These are phyloP conservation scores for Lepidium africanum DNA, from an alignment of 345 rosid species.

Conservation along the genomic window DNA sequence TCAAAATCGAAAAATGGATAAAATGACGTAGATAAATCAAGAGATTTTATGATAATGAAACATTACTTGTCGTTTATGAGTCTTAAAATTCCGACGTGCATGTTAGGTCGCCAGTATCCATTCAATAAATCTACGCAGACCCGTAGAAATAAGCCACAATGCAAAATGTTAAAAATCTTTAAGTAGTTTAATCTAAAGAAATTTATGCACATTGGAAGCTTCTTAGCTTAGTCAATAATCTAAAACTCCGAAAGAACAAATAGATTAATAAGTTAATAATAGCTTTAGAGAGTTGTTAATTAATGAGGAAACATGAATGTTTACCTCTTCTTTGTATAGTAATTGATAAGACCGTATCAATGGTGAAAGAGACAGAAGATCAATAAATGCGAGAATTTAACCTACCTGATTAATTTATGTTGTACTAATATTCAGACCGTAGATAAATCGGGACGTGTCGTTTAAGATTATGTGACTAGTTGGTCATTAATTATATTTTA, in stretches of 20 bases:
- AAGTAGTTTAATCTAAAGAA: constrained; percentile 8
- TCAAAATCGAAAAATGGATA: constrained; percentile 1
- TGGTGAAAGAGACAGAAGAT: constrained; percentile 19
- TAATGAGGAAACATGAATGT: constrained; percentile 17
- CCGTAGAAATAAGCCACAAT: constrained; percentile 22
- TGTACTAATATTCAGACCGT: constrained; percentile 14
- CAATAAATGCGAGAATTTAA: constrained; percentile 17
- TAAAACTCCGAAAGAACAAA: constrained; percentile 19
- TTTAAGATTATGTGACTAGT: constrained; percentile 24
- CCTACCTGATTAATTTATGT: constrained; percentile 22
- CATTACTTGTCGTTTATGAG: constrained; percentile 10
- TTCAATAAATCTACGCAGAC: constrained; percentile 5
- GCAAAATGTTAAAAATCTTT: constrained; percentile 14
- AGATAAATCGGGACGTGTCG: constrained; percentile 29
- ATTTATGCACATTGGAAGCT: constrained; percentile 16
- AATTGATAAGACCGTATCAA: constrained; percentile 29
- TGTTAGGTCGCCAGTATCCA: constrained; percentile 24
- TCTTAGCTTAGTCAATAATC: constrained; percentile 19
- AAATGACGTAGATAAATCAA: background rate
- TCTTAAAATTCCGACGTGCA: constrained; percentile 16
- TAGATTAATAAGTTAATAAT: constrained; percentile 4
- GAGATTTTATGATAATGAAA: background rate
- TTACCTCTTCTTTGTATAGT: background rate
- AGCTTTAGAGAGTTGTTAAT: constrained; percentile 14
- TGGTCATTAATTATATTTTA: constrained; percentile 4